These are phyloP conservation scores for Colletotrichum tabaci DNA, from an alignment of 2,329 filamentous ascomycete genomes.

Conservation along the genomic window DNA sequence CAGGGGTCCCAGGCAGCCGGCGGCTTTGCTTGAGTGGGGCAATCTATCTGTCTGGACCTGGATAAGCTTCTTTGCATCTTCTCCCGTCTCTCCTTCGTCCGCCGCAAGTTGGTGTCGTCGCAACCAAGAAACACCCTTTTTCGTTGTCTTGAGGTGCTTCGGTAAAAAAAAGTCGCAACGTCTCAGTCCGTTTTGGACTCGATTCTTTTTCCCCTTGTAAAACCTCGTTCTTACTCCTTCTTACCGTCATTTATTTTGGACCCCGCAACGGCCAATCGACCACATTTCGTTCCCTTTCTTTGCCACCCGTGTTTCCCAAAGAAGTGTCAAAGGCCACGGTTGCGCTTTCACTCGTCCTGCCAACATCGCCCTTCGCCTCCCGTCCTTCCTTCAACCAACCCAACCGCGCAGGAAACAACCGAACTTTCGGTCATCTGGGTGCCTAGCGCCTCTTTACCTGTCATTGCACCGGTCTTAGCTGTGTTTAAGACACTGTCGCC, in stretches of 20 bases:
- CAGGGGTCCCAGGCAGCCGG: slow-evolving; percentile 41
- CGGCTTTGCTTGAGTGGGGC: slow-evolving; percentile 34
- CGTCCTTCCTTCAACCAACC: slow-evolving; percentile 3
- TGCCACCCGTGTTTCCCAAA: slow-evolving; percentile 34
- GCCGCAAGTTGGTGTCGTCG: slow-evolving; percentile 31
- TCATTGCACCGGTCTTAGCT: slow-evolving; percentile 28
- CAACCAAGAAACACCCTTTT: slow-evolving; percentile 24
- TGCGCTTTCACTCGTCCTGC: slow-evolving; percentile 36
- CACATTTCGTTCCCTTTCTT: slow-evolving; percentile 34
- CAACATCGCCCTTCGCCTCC: slow-evolving; percentile 11
- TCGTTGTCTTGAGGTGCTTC: slow-evolving; percentile 26
- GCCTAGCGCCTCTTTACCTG: slow-evolving; percentile 21
- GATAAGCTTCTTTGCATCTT: slow-evolving; percentile 40
- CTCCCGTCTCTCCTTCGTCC: slow-evolving; percentile 21
- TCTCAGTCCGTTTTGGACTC: slow-evolving; percentile 36
- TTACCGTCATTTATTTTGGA: slow-evolving; percentile 21
- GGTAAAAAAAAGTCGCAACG: slow-evolving; percentile 1
- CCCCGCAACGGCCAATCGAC: slow-evolving; percentile 25
- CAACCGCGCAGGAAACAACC: background rate
- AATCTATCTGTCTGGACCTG: background rate
- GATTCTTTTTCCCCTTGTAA: slow-evolving; percentile 4
- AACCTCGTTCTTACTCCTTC: slow-evolving; percentile 14
- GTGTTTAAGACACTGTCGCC: slow-evolving; percentile 34
- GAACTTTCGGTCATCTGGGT: background rate
- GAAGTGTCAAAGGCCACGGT: slow-evolving; percentile 42